These are phyloP conservation scores for Tarenaya hassleriana DNA, from an alignment of 345 rosid genomes.

Conservation along the genomic window DNA sequence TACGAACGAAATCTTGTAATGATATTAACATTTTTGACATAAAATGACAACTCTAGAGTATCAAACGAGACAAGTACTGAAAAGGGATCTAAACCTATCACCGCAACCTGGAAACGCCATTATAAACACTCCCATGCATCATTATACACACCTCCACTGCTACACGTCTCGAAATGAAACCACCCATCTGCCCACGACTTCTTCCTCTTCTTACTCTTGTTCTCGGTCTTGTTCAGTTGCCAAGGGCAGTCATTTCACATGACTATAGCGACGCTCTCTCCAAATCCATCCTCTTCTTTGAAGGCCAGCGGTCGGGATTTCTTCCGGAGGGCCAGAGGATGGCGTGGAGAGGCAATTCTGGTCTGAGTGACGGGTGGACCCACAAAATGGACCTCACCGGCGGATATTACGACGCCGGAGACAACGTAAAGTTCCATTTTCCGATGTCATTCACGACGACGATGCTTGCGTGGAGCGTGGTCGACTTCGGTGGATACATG, in stretches of 20 bases:
- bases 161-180: no score
- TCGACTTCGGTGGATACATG: constrained; percentile 83
- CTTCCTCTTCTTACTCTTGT: neutral
- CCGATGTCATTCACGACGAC: constrained; percentile 98
- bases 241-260: constrained; percentile 31
- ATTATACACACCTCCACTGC: no score
- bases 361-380: constrained; percentile 68
- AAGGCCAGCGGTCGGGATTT: constrained; percentile 88
- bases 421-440: constrained; percentile 80
- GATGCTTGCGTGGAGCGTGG: constrained; percentile 79
- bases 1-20: no score
- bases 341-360: constrained; percentile 68
- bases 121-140: no score
- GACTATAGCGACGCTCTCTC: constrained; percentile 75
- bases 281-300: constrained; percentile 88
- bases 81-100: no score
- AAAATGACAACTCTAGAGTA: no score
- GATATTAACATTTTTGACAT: no score
- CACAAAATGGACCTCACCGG: constrained; percentile 67
- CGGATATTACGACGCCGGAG: constrained; percentile 96
- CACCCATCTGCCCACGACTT: neutral
- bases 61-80: no score
- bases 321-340: constrained; percentile 66
- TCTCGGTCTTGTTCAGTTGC: constrained; percentile 2
- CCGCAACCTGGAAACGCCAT: no score